These are phyloP conservation scores for Prunus dulcis DNA, from an alignment of 306 rosid species.

Conservation along the genomic window DNA sequence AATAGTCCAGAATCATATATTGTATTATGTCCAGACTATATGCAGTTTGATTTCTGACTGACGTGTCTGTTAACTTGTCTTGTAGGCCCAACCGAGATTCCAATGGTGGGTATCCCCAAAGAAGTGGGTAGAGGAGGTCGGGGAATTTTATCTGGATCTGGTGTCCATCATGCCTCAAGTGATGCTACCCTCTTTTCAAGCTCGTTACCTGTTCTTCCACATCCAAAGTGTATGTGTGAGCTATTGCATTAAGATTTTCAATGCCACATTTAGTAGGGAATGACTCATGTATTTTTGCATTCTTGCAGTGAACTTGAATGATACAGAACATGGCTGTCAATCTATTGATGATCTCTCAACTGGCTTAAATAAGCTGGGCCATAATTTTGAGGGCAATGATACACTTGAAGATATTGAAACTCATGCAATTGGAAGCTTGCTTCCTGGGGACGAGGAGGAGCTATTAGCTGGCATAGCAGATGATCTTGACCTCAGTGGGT, in stretches of 20 bases:
- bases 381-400: conserved; percentile 41
- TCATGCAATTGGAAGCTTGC: conserved; percentile 49
- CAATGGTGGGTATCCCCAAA: conserved; percentile 42
- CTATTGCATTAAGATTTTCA: conserved; percentile 13
- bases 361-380: conserved; percentile 41
- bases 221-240: conserved; percentile 54
- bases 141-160: conserved; percentile 52
- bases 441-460: conserved; percentile 77
- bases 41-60: conserved; percentile 9
- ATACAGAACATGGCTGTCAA: conserved; percentile 39
- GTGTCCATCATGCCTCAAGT: conserved; percentile 50
- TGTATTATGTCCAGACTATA: not conserved
- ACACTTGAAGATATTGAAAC: conserved; percentile 45
- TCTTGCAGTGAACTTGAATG: conserved; percentile 65
- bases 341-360: conserved; percentile 50
- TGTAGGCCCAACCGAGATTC: conserved; percentile 52
- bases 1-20: conserved; percentile 12
- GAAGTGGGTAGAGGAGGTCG: conserved; percentile 39
- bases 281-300: conserved; percentile 25
- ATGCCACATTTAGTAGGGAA: not conserved
- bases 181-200: conserved; percentile 80
- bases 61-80: conserved; percentile 10
- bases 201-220: conserved; percentile 80
- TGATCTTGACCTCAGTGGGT: conserved; percentile 76
- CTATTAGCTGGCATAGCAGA: conserved; percentile 74